Conservation (phyloP, 768 basidiomycete genomes). For the Lactifluus echinatus region DNA sequence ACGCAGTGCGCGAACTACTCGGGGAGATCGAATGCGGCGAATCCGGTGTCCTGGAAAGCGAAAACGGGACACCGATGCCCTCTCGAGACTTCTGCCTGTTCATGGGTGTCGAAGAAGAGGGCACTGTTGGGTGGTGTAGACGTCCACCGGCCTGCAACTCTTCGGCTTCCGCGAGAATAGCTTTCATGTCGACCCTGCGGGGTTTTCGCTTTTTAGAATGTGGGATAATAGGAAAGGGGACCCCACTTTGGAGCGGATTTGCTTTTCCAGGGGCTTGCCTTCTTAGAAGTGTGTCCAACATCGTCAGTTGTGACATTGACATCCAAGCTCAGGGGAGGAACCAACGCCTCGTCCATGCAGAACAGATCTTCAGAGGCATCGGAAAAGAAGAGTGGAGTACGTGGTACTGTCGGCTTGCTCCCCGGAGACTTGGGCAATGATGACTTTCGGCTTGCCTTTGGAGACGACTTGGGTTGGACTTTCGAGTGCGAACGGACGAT, state of each 20-base stretch:
- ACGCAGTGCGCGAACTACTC: not conserved
- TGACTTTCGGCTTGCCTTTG: conserved; percentile 27
- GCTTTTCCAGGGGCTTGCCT: conserved; percentile 28
- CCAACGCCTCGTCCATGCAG: conserved; percentile 62
- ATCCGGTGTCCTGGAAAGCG: conserved; percentile 11
- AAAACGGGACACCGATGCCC: not conserved
- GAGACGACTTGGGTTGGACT: conserved; percentile 22
- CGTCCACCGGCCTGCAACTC: conserved; percentile 18
- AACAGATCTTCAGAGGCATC: conserved; percentile 62
- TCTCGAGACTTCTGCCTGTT: conserved; percentile 11
- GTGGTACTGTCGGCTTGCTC: conserved; percentile 24
- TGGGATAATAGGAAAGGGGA: not conserved
- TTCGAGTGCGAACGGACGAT: conserved; percentile 32
- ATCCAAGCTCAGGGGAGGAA: conserved; percentile 25
- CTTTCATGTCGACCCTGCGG: conserved; percentile 72
- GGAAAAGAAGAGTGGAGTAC: conserved; percentile 20
- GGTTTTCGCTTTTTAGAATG: not conserved
- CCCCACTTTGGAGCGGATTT: conserved; percentile 41
- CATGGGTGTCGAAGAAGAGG: not conserved
- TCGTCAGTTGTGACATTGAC: conserved; percentile 3
- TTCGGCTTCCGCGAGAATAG: conserved; percentile 77
- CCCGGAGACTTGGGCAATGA: conserved; percentile 26
- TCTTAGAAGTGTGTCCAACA: not conserved
- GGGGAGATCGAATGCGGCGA: conserved; percentile 2
- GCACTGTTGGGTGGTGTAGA: conserved; percentile 15